Evolutionary conservation across 2,329 filamentous ascomycete species (phyloP).

Genomic region (Epichloe sylvatica): DNA sequence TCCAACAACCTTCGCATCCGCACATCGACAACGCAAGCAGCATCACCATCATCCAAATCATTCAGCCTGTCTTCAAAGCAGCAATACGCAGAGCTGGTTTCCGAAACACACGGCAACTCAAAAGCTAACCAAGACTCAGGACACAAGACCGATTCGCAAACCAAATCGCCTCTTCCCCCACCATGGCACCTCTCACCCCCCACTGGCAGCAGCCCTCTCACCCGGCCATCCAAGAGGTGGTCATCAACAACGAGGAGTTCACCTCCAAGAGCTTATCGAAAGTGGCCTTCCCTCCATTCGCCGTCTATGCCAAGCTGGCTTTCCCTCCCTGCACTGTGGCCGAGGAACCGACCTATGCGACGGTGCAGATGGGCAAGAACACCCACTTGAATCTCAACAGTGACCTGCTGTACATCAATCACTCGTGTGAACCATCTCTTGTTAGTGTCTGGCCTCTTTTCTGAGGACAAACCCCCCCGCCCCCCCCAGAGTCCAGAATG

Average conservation of each 20-base stretch:
- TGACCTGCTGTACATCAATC: conserved; percentile 54
- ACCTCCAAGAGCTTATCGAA: conserved; percentile 46
- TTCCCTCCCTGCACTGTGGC: conserved; percentile 49
- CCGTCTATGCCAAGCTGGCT: conserved; percentile 49
- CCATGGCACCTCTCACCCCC: conserved; percentile 43
- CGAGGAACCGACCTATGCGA: conserved; percentile 45
- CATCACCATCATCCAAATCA: not conserved
- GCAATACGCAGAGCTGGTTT: too few species aligned
- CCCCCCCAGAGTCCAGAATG: too few species aligned
- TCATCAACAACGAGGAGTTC: conserved; percentile 39
- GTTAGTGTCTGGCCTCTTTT: conserved; percentile 27
- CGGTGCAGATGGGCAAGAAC: conserved; percentile 44
- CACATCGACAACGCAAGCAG: not conserved
- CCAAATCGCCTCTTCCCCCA: not conserved
- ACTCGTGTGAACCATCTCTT: conserved; percentile 52
- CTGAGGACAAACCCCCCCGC: not conserved
- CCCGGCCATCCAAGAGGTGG: conserved; percentile 41
- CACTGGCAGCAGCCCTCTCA: conserved; percentile 49
- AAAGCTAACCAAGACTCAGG: not conserved
- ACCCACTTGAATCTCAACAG: conserved; percentile 50
- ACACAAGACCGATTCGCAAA: not conserved
- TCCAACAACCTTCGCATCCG: not conserved
- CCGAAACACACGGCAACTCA: too few species aligned
- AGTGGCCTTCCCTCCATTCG: conserved; percentile 44
- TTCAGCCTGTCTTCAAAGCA: not conserved